These are phyloP conservation scores for Globisporangium viniferum DNA, from an alignment of 352 stramenopile genomes.

Conservation along the genomic window DNA sequence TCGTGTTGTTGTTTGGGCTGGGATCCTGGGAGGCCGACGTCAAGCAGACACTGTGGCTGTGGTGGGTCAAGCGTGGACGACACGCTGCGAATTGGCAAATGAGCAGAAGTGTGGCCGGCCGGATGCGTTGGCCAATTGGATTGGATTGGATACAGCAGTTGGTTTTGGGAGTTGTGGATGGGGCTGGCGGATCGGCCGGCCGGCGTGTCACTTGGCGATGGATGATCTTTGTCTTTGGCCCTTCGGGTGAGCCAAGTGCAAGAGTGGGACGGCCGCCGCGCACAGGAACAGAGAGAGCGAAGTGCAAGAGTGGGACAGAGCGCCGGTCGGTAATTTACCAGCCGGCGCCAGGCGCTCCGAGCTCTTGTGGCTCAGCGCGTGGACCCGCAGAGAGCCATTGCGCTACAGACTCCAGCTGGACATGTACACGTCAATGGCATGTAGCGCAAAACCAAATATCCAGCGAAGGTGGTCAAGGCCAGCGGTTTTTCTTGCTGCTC, in stretches of 20 bases:
- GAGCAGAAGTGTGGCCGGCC: not conserved
- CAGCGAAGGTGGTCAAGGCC: not conserved
- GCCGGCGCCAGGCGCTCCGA: not conserved
- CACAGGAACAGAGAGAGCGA: not conserved
- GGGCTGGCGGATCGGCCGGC: not conserved
- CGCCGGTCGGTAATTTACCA: not conserved
- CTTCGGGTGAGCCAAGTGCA: constrained; percentile 5
- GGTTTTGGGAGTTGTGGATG: not conserved
- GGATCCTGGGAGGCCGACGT: not conserved
- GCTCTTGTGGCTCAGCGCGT: not conserved
- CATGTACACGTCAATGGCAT: not conserved
- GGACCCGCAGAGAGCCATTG: constrained; percentile 8
- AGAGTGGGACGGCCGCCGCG: constrained; percentile 7
- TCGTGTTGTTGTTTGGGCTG: not conserved
- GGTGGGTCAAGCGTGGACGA: not conserved
- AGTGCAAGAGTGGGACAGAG: constrained; percentile 4
- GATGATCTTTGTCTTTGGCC: not conserved
- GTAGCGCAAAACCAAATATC: not conserved
- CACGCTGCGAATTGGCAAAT: constrained; percentile 10
- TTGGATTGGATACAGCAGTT: constrained; percentile 9
- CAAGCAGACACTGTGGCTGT: not conserved
- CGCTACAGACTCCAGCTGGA: constrained; percentile 3
- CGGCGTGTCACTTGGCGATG: constrained; percentile 7
- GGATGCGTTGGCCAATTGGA: not conserved
- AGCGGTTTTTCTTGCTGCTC: no score